A percentile compares a stretch with the other conserved stretches of the same genome.
Evolutionary conservation across 2,329 filamentous ascomycete species (phyloP).

Genomic region (Sclerotinia sclerotiorum): DNA sequence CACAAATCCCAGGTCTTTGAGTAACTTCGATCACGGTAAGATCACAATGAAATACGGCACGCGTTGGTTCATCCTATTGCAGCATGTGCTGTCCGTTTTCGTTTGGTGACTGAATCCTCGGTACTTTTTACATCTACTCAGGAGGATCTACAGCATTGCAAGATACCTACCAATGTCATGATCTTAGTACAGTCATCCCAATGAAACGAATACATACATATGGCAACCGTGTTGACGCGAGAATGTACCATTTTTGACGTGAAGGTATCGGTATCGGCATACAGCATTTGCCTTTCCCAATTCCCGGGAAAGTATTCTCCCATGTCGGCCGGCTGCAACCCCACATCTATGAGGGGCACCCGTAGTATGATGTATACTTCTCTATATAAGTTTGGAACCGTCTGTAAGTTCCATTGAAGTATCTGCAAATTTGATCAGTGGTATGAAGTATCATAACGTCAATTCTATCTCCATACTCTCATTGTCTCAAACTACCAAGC

Average conservation of each 20-base stretch:
- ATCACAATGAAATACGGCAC: neutral
- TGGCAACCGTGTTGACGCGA: neutral
- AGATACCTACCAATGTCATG: neutral
- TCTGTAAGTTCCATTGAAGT: neutral
- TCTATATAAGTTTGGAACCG: neutral
- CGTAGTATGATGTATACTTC: neutral
- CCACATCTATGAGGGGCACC: constrained; percentile 19
- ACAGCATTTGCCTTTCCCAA: neutral
- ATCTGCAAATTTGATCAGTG: neutral
- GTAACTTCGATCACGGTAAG: neutral
- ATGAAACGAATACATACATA: neutral
- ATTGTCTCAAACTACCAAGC: constrained; percentile 2
- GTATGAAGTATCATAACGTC: constrained; percentile 6
- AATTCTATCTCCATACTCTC: constrained; percentile 1
- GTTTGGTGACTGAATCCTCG: neutral
- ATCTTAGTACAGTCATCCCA: neutral
- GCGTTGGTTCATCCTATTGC: neutral
- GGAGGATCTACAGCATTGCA: neutral
- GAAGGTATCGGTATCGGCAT: neutral
- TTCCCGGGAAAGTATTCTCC: constrained; percentile 19
- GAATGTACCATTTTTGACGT: neutral
- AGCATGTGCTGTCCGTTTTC: neutral
- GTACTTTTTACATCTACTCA: neutral
- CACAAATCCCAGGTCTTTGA: neutral
- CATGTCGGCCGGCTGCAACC: constrained; percentile 7